Percentiles rank a stretch among this genome's conserved stretches.
phyloP scores from a whole-genome alignment of 176 grass and related monocot genomes.

The Oryza brachyantha region DNA sequence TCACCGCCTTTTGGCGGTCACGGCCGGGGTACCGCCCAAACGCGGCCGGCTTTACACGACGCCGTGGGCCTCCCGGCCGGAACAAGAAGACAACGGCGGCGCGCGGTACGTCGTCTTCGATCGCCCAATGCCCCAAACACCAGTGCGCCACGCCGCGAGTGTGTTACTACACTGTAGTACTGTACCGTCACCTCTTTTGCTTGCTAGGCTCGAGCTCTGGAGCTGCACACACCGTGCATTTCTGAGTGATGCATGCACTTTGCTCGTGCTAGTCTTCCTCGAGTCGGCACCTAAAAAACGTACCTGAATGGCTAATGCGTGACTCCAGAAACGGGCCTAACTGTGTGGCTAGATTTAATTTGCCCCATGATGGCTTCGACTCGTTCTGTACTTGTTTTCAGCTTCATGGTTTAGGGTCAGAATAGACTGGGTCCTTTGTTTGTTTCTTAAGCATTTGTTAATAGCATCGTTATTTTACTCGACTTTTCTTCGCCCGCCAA shows the following conservation, averaged over 20 bases:
- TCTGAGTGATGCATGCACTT: background rate
- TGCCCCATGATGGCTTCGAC: background rate
- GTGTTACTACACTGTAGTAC: background rate
- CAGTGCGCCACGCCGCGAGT: background rate
- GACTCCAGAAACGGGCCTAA: background rate
- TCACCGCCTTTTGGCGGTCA: background rate
- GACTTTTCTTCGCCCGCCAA: background rate
- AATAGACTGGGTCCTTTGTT: background rate
- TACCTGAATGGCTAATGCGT: background rate
- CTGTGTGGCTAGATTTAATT: background rate
- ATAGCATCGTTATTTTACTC: background rate
- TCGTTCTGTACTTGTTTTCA: background rate
- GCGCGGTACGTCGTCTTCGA: background rate
- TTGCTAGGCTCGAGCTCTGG: no score
- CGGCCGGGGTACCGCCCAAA: slow-evolving; percentile 2
- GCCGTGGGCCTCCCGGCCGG: background rate
- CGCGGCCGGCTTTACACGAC: slow-evolving; percentile 11
- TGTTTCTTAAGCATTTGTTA: background rate
- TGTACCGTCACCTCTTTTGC: no score
- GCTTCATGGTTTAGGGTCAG: background rate
- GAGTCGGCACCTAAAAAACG: background rate
- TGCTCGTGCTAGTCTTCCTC: background rate
- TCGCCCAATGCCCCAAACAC: no score
- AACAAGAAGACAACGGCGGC: background rate
- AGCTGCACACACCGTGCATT: background rate